Evolutionary conservation across 2,329 filamentous ascomycete species (phyloP).

Genomic region (Talaromyces amestolkiae): DNA sequence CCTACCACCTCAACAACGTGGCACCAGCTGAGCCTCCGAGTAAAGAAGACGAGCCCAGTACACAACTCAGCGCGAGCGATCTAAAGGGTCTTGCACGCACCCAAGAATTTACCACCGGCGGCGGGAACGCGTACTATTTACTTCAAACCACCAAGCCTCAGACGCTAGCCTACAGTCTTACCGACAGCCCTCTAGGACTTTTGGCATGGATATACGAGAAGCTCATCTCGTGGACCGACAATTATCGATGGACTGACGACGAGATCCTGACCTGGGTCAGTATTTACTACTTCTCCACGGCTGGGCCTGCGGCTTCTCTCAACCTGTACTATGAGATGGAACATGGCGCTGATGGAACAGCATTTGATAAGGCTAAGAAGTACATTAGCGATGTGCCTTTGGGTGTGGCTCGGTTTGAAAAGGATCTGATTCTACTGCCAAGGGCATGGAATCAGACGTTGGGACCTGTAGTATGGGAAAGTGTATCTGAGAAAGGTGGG

Average conservation of each 20-base stretch:
- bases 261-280: constrained; percentile 13
- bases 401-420: neutral
- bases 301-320: neutral
- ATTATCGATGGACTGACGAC: constrained; percentile 13
- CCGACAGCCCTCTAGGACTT: neutral
- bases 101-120: neutral
- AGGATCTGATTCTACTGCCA: neutral
- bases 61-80: neutral
- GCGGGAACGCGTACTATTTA: neutral
- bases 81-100: neutral
- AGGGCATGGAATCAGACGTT: constrained; percentile 9
- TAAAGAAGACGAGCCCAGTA: neutral
- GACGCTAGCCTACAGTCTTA: neutral
- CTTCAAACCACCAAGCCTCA: neutral
- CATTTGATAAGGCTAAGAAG: neutral
- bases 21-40: neutral
- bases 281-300: constrained; percentile 10
- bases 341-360: neutral
- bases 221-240: constrained; percentile 10
- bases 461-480: constrained; percentile 14
- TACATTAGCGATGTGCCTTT: neutral
- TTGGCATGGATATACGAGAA: neutral
- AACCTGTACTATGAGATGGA: neutral
- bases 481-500: constrained; percentile 6
- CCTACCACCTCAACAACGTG: neutral